Conservation (phyloP, 1,284 basidiomycete species). For the Ustilago esculenta region DNA sequence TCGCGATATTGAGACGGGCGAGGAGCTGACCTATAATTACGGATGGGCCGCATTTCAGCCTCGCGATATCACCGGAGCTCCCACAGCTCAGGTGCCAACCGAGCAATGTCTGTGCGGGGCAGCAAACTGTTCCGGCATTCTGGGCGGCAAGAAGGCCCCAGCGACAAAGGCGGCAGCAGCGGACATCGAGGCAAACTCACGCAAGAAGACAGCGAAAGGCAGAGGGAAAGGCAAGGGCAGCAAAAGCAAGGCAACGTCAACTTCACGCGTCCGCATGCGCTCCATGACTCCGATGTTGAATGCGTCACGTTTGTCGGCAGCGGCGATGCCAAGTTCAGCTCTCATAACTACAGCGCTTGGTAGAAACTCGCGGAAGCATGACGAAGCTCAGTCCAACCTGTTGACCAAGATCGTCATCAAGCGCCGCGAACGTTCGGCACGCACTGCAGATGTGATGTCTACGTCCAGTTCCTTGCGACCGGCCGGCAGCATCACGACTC, state of each 20-base stretch:
- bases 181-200: constrained; percentile 11
- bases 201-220: constrained; percentile 31
- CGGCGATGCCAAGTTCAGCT: constrained; percentile 19
- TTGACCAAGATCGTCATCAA: constrained; percentile 25
- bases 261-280: constrained; percentile 15
- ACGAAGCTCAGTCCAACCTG: constrained; percentile 15
- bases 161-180: constrained; percentile 3
- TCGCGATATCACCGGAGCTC: constrained; percentile 48
- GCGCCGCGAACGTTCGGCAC: constrained; percentile 14
- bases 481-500: neutral
- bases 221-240: constrained; percentile 28
- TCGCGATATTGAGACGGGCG: constrained; percentile 59
- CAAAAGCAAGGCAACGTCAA: constrained; percentile 5
- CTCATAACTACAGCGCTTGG: neutral
- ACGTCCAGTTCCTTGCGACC: neutral
- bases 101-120: constrained; percentile 56
- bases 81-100: constrained; percentile 19
- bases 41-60: constrained; percentile 58
- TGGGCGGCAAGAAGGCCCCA: constrained; percentile 54
- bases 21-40: constrained; percentile 64
- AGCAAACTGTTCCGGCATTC: constrained; percentile 51
- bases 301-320: constrained; percentile 20
- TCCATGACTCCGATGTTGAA: constrained; percentile 25
- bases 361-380: constrained; percentile 3
- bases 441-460: neutral